Conservation (phyloP, 2,329 filamentous ascomycete genomes). For the Teratosphaeria epicoccoides region DNA sequence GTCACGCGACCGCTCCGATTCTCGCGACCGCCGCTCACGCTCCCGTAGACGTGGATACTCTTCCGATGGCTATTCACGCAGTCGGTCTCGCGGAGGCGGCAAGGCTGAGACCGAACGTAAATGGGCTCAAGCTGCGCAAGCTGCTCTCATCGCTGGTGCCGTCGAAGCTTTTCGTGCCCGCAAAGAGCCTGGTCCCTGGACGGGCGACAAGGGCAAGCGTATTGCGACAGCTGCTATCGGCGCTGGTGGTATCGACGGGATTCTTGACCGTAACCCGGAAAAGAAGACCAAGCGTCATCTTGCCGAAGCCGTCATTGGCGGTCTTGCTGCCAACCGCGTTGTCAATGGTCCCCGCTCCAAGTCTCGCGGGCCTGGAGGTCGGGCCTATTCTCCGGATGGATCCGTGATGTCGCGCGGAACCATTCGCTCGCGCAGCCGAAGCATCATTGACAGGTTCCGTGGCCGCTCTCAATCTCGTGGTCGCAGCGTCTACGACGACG, state of each 20-base stretch:
- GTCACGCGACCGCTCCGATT: conserved; percentile 53
- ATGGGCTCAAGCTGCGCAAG: conserved; percentile 71
- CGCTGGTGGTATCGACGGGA: conserved; percentile 75
- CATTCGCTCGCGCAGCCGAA: conserved; percentile 52
- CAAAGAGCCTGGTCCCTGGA: conserved; percentile 82
- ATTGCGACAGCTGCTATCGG: conserved; percentile 77
- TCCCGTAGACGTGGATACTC: conserved; percentile 41
- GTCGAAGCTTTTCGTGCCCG: conserved; percentile 85
- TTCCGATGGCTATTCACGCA: conserved; percentile 32
- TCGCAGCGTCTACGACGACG: conserved; percentile 20
- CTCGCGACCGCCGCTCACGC: conserved; percentile 38
- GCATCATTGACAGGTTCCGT: conserved; percentile 36
- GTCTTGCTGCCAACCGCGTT: conserved; percentile 73
- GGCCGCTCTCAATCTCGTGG: conserved; percentile 43
- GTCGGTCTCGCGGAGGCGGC: conserved; percentile 39
- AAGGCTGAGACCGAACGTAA: conserved; percentile 53
- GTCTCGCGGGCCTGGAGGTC: conserved; percentile 40
- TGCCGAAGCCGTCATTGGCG: conserved; percentile 77
- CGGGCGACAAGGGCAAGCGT: conserved; percentile 82
- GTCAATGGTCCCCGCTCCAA: conserved; percentile 68
- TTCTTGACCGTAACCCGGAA: conserved; percentile 56
- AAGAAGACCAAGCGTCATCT: conserved; percentile 71
- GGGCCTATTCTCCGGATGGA: conserved; percentile 29
- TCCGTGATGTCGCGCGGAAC: conserved; percentile 27
- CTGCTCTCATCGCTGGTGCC: conserved; percentile 78